Percentiles rank a stretch among this genome's conserved stretches.
Conservation (phyloP, 23 red algal species). For the Gracilaria gracilis region DNA sequence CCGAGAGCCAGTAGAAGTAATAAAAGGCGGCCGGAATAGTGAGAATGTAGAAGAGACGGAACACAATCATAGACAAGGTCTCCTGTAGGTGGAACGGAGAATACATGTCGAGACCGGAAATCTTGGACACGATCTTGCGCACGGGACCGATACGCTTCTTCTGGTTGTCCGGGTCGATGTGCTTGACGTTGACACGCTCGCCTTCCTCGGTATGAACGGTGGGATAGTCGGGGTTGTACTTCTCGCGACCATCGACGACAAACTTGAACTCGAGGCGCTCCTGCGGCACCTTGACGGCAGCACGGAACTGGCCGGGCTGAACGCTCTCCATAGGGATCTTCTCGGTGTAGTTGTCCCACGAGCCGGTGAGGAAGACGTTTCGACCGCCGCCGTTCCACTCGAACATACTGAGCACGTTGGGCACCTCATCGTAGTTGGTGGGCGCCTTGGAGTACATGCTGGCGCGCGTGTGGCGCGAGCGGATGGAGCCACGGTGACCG, state of each 20-base stretch:
- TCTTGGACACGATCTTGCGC: slow-evolving; percentile 70
- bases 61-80: slow-evolving; percentile 73
- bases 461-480: slow-evolving; percentile 68
- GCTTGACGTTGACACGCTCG: slow-evolving; percentile 73
- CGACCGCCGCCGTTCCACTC: slow-evolving; percentile 79
- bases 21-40: slow-evolving; percentile 72
- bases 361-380: slow-evolving; percentile 76
- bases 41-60: slow-evolving; percentile 75
- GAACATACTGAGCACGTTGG: slow-evolving; percentile 74
- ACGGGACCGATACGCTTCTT: slow-evolving; percentile 42
- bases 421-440: slow-evolving; percentile 71
- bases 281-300: slow-evolving; percentile 53
- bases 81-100: slow-evolving; percentile 64
- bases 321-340: slow-evolving; percentile 77
- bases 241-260: slow-evolving; percentile 64
- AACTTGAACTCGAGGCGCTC: slow-evolving; percentile 75
- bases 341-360: slow-evolving; percentile 74
- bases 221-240: slow-evolving; percentile 62
- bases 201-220: slow-evolving; percentile 63
- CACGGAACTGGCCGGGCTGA: slow-evolving; percentile 60
- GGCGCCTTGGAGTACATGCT: slow-evolving; percentile 75
- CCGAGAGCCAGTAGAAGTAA: slow-evolving; percentile 85
- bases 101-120: slow-evolving; percentile 74
- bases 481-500: slow-evolving; percentile 48
- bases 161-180: slow-evolving; percentile 49